A percentile compares a stretch with the other conserved stretches of the same genome.
Conservation (phyloP, 2,329 filamentous ascomycete species). For the Aspergillus pseudonomiae region DNA sequence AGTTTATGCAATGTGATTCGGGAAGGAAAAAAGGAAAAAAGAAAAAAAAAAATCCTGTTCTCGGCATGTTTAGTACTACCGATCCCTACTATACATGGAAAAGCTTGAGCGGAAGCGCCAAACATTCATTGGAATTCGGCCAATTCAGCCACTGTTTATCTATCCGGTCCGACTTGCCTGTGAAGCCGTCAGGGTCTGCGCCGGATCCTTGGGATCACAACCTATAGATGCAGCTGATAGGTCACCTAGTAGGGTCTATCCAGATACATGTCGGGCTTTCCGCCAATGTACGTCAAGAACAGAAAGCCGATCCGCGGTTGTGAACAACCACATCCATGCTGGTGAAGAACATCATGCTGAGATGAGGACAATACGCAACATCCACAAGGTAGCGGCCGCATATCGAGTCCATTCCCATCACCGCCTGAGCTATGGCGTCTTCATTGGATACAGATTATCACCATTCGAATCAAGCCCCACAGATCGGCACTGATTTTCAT, state of each 20-base stretch:
- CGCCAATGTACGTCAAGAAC: background rate
- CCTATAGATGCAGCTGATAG: background rate
- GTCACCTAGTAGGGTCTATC: background rate
- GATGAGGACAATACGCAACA: background rate
- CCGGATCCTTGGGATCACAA: background rate
- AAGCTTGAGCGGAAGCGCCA: background rate
- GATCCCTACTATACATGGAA: background rate
- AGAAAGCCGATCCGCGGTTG: background rate
- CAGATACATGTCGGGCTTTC: background rate
- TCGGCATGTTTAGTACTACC: background rate
- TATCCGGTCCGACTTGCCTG: background rate
- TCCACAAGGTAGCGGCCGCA: background rate
- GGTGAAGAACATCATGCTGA: background rate
- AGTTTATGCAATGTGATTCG: background rate
- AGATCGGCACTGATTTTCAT: conserved; percentile 3
- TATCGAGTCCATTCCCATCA: background rate
- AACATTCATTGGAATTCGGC: background rate
- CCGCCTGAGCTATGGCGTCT: background rate
- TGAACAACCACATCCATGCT: background rate
- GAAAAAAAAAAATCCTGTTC: background rate
- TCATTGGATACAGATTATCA: conserved; percentile 2
- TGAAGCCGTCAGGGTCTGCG: background rate
- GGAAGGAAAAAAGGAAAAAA: background rate
- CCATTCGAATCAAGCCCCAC: background rate
- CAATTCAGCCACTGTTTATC: background rate